Conservation (phyloP, 495 filamentous ascomycete species). For the Aspergillus conjunctus region DNA sequence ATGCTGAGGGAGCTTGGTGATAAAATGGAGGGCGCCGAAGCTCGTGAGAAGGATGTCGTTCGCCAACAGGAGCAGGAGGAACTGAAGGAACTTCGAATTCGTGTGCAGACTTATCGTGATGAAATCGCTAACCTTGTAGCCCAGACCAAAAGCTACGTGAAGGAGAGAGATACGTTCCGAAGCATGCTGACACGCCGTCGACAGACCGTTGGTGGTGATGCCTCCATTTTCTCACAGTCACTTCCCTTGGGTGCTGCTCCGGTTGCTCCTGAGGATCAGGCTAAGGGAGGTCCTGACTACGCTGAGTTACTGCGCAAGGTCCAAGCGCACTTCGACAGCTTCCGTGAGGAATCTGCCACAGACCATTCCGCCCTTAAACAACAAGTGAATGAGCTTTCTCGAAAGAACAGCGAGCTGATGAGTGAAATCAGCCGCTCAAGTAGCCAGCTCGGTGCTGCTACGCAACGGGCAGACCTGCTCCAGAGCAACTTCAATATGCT, state of each 20-base stretch:
- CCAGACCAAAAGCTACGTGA: constrained; percentile 86
- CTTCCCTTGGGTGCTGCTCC: constrained; percentile 49
- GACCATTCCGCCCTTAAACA: constrained; percentile 81
- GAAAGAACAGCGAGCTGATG: constrained; percentile 78
- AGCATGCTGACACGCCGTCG: constrained; percentile 81
- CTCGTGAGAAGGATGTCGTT: constrained; percentile 65
- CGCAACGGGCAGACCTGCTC: constrained; percentile 86
- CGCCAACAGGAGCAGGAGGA: constrained; percentile 73
- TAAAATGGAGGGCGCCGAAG: constrained; percentile 89
- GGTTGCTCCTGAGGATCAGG: constrained; percentile 41
- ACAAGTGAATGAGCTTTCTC: constrained; percentile 78
- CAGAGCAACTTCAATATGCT: constrained; percentile 81
- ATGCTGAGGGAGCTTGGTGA: constrained; percentile 81
- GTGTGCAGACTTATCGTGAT: constrained; percentile 62
- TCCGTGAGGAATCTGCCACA: constrained; percentile 77
- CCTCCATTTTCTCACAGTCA: constrained; percentile 67
- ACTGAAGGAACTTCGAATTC: constrained; percentile 65
- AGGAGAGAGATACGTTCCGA: constrained; percentile 95
- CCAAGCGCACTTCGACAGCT: constrained; percentile 86
- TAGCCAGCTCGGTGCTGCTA: constrained; percentile 78
- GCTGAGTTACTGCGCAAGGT: constrained; percentile 76
- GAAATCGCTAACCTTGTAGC: constrained; percentile 78
- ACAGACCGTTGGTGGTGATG: constrained; percentile 62
- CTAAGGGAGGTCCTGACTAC: constrained; percentile 60
- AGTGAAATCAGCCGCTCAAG: constrained; percentile 74